Conservation (phyloP, 768 basidiomycete genomes). For the Psilocybe sp. region DNA sequence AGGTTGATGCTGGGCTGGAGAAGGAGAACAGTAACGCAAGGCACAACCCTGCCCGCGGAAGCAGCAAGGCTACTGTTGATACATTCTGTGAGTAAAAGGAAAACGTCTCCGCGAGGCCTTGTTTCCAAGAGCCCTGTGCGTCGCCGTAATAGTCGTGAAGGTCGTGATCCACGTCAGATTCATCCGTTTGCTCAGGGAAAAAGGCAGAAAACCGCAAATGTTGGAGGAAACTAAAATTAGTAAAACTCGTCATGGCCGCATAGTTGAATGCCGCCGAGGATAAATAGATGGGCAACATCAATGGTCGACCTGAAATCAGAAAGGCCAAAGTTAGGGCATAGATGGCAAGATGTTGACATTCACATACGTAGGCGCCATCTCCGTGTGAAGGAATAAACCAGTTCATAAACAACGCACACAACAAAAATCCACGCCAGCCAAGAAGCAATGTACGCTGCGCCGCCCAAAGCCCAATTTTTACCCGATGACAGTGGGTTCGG, state of each 20-base stretch:
- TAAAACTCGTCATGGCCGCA: slow-evolving; percentile 75
- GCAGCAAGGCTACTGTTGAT: slow-evolving; percentile 75
- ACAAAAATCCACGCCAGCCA: slow-evolving; percentile 74
- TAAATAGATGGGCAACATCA: slow-evolving; percentile 79
- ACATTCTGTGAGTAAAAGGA: slow-evolving; percentile 84
- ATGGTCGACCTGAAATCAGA: slow-evolving; percentile 64
- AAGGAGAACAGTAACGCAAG: slow-evolving; percentile 63
- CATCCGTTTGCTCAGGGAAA: slow-evolving; percentile 18
- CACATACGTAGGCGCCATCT: slow-evolving; percentile 80
- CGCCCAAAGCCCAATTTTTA: slow-evolving; percentile 78
- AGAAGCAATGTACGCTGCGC: slow-evolving; percentile 80
- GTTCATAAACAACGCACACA: slow-evolving; percentile 74
- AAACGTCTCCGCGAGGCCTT: slow-evolving; percentile 74
- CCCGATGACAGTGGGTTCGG: slow-evolving; percentile 72
- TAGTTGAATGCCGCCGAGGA: slow-evolving; percentile 77
- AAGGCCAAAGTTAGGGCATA: slow-evolving; percentile 3
- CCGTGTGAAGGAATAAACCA: slow-evolving; percentile 71
- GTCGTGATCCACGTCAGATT: slow-evolving; percentile 6
- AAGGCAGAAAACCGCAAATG: slow-evolving; percentile 76
- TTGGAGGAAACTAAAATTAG: slow-evolving; percentile 81
- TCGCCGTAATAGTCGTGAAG: slow-evolving; percentile 6
- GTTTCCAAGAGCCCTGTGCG: slow-evolving; percentile 22
- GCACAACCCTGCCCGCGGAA: slow-evolving; percentile 78
- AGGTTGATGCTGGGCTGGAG: slow-evolving; percentile 8
- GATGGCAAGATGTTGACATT: slow-evolving; percentile 5